These are phyloP conservation scores for Polytrichum commune DNA, from an alignment of 225 moss, liverwort and hornwort species.

Conservation along the genomic window DNA sequence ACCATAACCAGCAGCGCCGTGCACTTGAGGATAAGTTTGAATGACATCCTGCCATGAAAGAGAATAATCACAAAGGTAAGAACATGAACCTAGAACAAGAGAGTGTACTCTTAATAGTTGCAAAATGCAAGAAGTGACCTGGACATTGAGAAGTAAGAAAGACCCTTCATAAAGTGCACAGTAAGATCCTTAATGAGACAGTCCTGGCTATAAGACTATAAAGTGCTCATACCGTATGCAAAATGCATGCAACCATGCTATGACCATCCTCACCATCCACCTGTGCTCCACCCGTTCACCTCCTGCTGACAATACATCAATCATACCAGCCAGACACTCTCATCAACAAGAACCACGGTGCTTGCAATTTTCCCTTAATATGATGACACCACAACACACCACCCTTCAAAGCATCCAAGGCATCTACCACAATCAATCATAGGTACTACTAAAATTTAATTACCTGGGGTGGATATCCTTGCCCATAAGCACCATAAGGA, in stretches of 20 bases:
- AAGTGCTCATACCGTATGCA: slow-evolving; percentile 53
- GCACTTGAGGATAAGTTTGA: slow-evolving; percentile 74
- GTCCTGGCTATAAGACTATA: no score
- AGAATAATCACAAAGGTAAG: no score
- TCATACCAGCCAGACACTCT: slow-evolving; percentile 42
- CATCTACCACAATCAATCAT: not conserved
- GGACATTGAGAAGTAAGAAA: not conserved
- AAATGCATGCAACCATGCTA: slow-evolving; percentile 39
- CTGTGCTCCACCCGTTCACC: slow-evolving; percentile 68
- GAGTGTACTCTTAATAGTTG: not conserved
- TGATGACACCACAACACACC: not conserved
- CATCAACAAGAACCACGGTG: not conserved
- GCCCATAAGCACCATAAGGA: slow-evolving; percentile 72
- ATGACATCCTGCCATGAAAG: slow-evolving; percentile 29
- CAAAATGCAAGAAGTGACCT: slow-evolving; percentile 6
- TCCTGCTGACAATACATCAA: slow-evolving; percentile 47
- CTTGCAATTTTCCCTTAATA: not conserved
- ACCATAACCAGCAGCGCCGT: slow-evolving; percentile 46
- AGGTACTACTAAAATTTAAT: not conserved
- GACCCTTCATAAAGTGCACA: not conserved
- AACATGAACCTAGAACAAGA: no score
- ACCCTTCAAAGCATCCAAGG: not conserved
- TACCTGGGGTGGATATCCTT: slow-evolving; percentile 92
- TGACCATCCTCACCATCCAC: slow-evolving; percentile 51
- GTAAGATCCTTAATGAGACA: not conserved